Conservation (phyloP, 352 stramenopile species). For the Blastocystis sp. region DNA sequence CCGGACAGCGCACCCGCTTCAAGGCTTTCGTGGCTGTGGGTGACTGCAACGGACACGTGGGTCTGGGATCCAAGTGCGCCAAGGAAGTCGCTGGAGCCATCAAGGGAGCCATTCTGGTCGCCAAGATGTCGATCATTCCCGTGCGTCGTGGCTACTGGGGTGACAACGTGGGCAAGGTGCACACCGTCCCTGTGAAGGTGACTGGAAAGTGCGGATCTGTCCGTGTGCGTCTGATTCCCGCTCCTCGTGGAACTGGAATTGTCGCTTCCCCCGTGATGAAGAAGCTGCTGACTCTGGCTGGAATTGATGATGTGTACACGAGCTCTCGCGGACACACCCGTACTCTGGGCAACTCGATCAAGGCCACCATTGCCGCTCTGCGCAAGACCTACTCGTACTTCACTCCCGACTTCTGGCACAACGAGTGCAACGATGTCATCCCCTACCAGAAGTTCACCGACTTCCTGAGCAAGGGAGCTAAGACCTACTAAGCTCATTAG, state of each 20-base stretch:
- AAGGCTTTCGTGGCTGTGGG: constrained; percentile 98
- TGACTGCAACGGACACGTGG: constrained; percentile 94
- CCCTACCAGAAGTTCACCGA: constrained; percentile 98
- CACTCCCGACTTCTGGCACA: constrained; percentile 93
- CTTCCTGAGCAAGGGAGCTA: constrained; percentile 82
- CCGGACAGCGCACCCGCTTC: constrained; percentile 97
- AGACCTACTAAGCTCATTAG: not conserved
- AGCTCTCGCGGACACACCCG: constrained; percentile 88
- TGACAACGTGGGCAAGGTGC: constrained; percentile 74
- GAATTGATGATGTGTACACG: constrained; percentile 94
- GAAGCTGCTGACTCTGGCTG: constrained; percentile 95
- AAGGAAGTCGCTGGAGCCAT: constrained; percentile 98
- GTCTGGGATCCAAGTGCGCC: constrained; percentile 95
- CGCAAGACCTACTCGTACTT: constrained; percentile 93
- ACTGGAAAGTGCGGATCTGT: constrained; percentile 98
- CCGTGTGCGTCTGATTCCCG: constrained; percentile 92
- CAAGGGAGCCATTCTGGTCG: constrained; percentile 92
- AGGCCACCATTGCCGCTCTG: constrained; percentile 95
- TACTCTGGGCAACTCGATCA: constrained; percentile 99
- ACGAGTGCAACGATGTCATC: constrained; percentile 77
- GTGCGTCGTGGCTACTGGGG: constrained; percentile 98
- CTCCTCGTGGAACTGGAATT: constrained; percentile 94
- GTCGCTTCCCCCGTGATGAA: constrained; percentile 91
- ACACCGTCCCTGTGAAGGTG: constrained; percentile 96
- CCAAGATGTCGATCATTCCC: constrained; percentile 94